Evolutionary conservation across 495 filamentous ascomycete species (phyloP).

Genomic region (Beverwykella pulmonaria): DNA sequence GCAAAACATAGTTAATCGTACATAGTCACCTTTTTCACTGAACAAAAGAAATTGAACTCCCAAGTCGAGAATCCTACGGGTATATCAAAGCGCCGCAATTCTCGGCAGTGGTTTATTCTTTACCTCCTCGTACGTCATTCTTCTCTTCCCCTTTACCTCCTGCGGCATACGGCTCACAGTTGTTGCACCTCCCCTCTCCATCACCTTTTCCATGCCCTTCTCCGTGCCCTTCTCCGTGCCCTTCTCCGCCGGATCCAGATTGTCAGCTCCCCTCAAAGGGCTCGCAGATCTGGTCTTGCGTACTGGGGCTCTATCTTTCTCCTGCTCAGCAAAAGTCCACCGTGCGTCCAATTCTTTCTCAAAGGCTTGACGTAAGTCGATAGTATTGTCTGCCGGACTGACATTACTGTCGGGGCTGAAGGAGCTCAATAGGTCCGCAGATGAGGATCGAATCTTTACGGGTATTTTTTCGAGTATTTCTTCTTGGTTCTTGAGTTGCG

Average conservation of each 20-base stretch:
- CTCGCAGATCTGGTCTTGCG: constrained; percentile 20
- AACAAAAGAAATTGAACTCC: no score
- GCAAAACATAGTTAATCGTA: no score
- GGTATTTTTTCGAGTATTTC: neutral
- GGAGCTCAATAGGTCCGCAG: constrained; percentile 19
- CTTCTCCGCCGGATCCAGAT: no score
- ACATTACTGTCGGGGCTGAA: constrained; percentile 19
- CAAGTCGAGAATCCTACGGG: neutral
- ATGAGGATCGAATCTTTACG: constrained; percentile 7
- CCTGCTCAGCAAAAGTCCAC: neutral
- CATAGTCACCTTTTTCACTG: no score
- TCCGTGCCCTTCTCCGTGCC: neutral
- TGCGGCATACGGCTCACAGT: neutral
- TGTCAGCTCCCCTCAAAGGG: constrained; percentile 11
- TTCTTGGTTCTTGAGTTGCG: constrained; percentile 6
- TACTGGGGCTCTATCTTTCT: neutral
- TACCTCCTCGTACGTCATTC: constrained; percentile 23
- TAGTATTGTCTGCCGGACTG: constrained; percentile 11
- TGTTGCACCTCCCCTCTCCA: neutral
- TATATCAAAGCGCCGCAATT: constrained; percentile 24
- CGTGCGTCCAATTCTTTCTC: constrained; percentile 16
- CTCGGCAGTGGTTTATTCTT: constrained; percentile 32
- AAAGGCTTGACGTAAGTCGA: neutral
- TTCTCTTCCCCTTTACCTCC: neutral
- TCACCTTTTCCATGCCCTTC: neutral